A percentile compares a stretch with the other conserved stretches of the same genome.
phyloP scores from a whole-genome alignment of 169 alveolate genomes.

The Plasmodium knowlesi region DNA sequence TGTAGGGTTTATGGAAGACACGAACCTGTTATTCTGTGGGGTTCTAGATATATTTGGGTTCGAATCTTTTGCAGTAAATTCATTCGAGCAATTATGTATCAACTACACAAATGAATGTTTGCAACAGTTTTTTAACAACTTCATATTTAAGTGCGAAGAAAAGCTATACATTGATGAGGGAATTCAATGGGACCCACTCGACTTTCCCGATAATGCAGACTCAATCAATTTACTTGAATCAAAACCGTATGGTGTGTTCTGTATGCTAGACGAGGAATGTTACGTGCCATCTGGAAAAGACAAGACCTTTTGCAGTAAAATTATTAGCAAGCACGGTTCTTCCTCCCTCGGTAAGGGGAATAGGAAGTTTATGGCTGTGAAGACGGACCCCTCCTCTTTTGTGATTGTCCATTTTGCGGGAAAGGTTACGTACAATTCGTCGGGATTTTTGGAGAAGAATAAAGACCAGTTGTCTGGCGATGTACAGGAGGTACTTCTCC shows the following conservation, averaged over 20 bases:
- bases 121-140: constrained; percentile 94
- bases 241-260: constrained; percentile 88
- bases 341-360: neutral
- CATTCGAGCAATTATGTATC: constrained; percentile 97
- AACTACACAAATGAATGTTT: constrained; percentile 98
- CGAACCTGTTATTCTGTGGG: constrained; percentile 87
- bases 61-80: constrained; percentile 96
- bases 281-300: constrained; percentile 93
- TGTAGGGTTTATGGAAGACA: constrained; percentile 83
- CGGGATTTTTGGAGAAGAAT: constrained; percentile 96
- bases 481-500: constrained; percentile 77
- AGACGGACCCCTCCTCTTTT: constrained; percentile 87
- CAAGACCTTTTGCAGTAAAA: constrained; percentile 85
- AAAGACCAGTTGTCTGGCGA: constrained; percentile 93
- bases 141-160: constrained; percentile 96
- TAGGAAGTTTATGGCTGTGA: constrained; percentile 85
- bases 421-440: constrained; percentile 93
- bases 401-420: constrained; percentile 97
- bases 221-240: constrained; percentile 95
- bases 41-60: constrained; percentile 98
- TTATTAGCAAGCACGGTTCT: constrained; percentile 80
- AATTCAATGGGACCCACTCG: constrained; percentile 94
- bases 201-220: constrained; percentile 96
- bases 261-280: constrained; percentile 95
- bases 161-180: constrained; percentile 93